Conservation (phyloP, 495 filamentous ascomycete species). For the Penicillium diatomitis region DNA sequence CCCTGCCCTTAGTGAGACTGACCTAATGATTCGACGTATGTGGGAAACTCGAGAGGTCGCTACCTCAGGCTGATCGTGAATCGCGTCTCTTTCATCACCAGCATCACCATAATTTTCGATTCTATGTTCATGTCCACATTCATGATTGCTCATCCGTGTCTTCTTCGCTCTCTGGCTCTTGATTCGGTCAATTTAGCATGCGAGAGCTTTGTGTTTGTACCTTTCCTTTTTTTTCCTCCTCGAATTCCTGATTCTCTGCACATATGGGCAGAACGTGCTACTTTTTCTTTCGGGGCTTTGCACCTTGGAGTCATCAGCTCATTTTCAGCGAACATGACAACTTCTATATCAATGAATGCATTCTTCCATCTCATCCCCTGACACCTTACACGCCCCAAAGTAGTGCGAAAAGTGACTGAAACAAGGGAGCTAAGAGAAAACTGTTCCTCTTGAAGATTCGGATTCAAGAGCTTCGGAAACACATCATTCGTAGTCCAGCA, state of each 20-base stretch:
- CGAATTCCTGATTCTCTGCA: background rate
- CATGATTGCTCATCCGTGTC: background rate
- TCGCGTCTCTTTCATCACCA: too few species aligned
- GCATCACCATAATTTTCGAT: background rate
- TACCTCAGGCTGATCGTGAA: conserved; percentile 19
- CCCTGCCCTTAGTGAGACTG: conserved; percentile 17
- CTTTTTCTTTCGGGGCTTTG: background rate
- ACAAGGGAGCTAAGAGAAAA: too few species aligned
- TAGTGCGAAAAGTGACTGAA: too few species aligned
- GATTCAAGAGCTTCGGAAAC: too few species aligned
- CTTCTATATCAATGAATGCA: too few species aligned
- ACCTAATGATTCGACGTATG: conserved; percentile 40
- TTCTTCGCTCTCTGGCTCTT: conserved; percentile 10
- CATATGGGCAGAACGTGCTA: background rate
- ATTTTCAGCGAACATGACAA: background rate
- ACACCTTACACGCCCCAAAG: too few species aligned
- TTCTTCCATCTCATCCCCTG: too few species aligned
- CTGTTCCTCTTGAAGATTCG: too few species aligned
- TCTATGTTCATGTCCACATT: conserved; percentile 9
- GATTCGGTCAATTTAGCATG: background rate
- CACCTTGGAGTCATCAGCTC: background rate
- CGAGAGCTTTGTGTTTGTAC: background rate
- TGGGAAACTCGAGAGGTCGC: conserved; percentile 41
- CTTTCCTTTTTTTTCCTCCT: background rate
- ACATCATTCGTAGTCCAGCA: too few species aligned